Base-by-base conservation (phyloP, 1,284 basidiomycete genomes). In the Lignosus rhinocerotis region DNA sequence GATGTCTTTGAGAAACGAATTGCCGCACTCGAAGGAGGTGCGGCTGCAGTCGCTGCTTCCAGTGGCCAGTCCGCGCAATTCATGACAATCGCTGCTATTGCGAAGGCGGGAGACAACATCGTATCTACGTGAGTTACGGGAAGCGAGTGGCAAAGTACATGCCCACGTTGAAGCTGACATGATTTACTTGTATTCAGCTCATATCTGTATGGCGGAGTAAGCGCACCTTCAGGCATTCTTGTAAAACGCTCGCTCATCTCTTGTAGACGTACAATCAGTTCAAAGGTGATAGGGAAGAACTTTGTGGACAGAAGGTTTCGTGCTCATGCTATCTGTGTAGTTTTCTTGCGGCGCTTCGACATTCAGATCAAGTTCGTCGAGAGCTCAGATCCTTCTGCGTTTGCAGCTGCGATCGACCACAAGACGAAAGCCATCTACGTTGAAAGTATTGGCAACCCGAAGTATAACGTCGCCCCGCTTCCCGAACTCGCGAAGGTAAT, bases 1-100 rank as follows among this genome's bases (percentile, higher is more conserved):
- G 89, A 88, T 65, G 90, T 94, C 4, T 93, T 95, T 64, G 93
- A 95, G 75, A 85, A 90, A 67, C 84, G 93, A n/a, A 86, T 95
- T 2, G 88, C 92, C 0, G 89, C 90, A 0, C 82, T 95, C 38
- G 93, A 95, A 70, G 90, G 90, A 9, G 93, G 93, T 21, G 80
- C 79, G 4, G 92, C 88, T 0, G 93, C 92, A 12, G 82, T 95
- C 2, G 92, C 93, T 2, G 81, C 88, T 0, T 74, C 91, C 0
- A 92, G 88, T 55, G 93, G 93, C 1, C 90, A 92, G 68, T 80
- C 90, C 0, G 93, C 93, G 0, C 92, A 93, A 70, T 90, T 92
- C 70, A 80, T 94, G 75, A 85, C 92, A 1, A 80, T 93, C 57
- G 75, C 82, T 8, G 78, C 86, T 8, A 78, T 94, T 46, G 86